phyloP scores from a whole-genome alignment of 2,329 filamentous ascomycete species.

The Onygenales sp. region DNA sequence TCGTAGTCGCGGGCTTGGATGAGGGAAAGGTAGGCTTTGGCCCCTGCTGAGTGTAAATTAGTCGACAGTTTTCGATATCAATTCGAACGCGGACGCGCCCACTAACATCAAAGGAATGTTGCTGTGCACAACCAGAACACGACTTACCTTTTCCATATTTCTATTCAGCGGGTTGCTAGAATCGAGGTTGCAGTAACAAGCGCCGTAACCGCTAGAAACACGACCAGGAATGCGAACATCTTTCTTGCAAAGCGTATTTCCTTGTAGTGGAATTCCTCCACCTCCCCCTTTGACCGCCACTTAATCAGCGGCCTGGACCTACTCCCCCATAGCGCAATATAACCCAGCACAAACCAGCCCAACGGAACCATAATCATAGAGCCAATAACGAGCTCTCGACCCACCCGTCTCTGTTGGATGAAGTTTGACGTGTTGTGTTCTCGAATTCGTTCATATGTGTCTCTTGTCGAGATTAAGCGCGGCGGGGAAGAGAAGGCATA shows the following conservation, averaged over 20 bases:
- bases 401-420: constrained; percentile 8
- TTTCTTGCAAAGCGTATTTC: constrained; percentile 8
- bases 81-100: too few species aligned
- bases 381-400: constrained; percentile 9
- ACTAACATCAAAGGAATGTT: too few species aligned
- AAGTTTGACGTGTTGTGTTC: neutral
- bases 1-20: too few species aligned
- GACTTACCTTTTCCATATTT: neutral
- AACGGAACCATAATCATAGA: constrained; percentile 4
- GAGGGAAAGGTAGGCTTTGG: too few species aligned
- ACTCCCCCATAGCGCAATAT: constrained; percentile 7
- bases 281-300: constrained; percentile 7
- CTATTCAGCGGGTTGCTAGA: neutral
- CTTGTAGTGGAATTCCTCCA: constrained; percentile 11
- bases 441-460: neutral
- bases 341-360: constrained; percentile 10
- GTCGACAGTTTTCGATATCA: too few species aligned
- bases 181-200: neutral
- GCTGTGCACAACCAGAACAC: too few species aligned
- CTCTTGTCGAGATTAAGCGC: constrained; percentile 3
- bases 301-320: constrained; percentile 6
- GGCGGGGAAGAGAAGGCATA: constrained; percentile 11
- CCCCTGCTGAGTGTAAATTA: too few species aligned
- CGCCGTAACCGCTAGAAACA: constrained; percentile 6
- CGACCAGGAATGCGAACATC: constrained; percentile 1